Conservation (phyloP, 345 rosid genomes). For the Pistacia vera region DNA sequence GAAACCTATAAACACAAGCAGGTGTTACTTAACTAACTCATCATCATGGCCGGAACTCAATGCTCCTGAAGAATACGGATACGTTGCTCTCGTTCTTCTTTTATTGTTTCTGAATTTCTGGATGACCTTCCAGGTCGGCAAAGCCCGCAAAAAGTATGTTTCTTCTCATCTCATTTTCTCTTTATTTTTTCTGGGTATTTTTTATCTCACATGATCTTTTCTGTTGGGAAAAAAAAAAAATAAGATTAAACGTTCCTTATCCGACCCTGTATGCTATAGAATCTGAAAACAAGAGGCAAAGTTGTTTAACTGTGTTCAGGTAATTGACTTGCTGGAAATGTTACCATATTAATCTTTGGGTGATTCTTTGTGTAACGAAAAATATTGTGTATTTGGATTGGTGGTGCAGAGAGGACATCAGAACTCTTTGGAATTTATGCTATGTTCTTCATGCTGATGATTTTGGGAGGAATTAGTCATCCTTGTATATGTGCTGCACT, state of each 20-base stretch:
- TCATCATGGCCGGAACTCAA: constrained; percentile 22
- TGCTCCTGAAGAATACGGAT: constrained; percentile 69
- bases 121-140: constrained; percentile 66
- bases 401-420: constrained; percentile 83
- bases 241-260: too few species aligned
- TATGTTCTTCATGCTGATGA: constrained; percentile 65
- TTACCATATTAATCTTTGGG: not conserved
- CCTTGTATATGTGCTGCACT: constrained; percentile 60
- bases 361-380: too few species aligned
- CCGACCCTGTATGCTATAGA: too few species aligned
- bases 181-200: not conserved
- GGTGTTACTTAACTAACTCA: too few species aligned
- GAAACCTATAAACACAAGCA: too few species aligned
- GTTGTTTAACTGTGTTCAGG: constrained; percentile 70
- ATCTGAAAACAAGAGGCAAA: too few species aligned
- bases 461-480: constrained; percentile 78
- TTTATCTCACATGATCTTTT: too few species aligned
- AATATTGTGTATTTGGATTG: not conserved
- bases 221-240: not conserved
- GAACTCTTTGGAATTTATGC: constrained; percentile 87
- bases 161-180: not conserved
- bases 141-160: constrained; percentile 70
- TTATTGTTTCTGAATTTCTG: constrained; percentile 73
- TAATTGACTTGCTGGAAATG: constrained; percentile 6
- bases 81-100: constrained; percentile 65